These are phyloP conservation scores for Heracleum sosnowskyi DNA, from an alignment of 129 eudicot genomes.

Conservation along the genomic window DNA sequence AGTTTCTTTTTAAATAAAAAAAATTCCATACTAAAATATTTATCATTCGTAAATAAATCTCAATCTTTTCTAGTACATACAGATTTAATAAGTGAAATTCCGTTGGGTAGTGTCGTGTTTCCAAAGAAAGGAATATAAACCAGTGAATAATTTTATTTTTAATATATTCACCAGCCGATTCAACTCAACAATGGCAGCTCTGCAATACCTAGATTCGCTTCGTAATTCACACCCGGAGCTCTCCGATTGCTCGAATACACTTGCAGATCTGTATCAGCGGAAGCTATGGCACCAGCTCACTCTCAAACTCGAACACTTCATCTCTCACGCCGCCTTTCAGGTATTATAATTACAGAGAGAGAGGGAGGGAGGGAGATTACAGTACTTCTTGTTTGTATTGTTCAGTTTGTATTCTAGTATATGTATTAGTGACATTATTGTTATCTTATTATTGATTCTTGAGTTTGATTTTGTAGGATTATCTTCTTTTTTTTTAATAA, in stretches of 20 bases:
- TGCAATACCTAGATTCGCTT: conserved; percentile 63
- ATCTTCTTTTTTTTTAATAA: neutral
- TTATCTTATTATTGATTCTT: too few relatives aligned
- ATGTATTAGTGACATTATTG: too few relatives aligned
- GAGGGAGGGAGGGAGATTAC: neutral
- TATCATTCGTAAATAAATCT: too few relatives aligned
- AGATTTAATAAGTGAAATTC: too few relatives aligned
- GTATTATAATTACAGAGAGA: neutral
- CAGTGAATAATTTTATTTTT: too few relatives aligned
- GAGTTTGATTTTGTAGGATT: neutral
- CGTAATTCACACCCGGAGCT: conserved; percentile 78
- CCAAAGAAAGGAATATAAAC: neutral
- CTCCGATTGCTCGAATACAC: conserved; percentile 65
- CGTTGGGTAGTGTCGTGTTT: neutral
- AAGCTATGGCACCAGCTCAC: conserved; percentile 96
- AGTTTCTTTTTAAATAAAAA: too few relatives aligned
- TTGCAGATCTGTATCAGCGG: conserved; percentile 85
- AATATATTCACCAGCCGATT: too few relatives aligned
- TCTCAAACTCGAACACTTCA: conserved; percentile 78
- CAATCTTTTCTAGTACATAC: too few relatives aligned
- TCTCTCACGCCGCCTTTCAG: conserved; percentile 76
- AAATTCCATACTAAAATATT: too few relatives aligned
- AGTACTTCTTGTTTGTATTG: too few relatives aligned
- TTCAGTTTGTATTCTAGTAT: neutral
- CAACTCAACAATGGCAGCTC: conserved; percentile 50